These are phyloP conservation scores for Clitopilus hobsonii DNA, from an alignment of 768 basidiomycete species.

Conservation along the genomic window DNA sequence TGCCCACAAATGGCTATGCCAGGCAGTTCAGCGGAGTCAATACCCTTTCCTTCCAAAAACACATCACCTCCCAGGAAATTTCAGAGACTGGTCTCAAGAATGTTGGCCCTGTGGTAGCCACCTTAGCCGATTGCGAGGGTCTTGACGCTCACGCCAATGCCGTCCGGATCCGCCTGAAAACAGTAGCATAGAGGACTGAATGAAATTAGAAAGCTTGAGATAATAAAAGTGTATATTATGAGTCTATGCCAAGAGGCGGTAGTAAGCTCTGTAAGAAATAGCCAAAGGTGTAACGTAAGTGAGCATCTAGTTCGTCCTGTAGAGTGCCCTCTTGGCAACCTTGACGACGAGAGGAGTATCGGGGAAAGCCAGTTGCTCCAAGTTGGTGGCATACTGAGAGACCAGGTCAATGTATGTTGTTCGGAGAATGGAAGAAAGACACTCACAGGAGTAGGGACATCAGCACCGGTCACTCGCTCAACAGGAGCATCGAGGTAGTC, in stretches of 20 bases:
- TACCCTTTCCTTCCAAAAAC: constrained; percentile 95
- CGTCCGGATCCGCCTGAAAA: constrained; percentile 73
- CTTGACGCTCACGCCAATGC: constrained; percentile 95
- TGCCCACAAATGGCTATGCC: constrained; percentile 95
- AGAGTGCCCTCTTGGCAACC: constrained; percentile 91
- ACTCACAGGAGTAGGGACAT: constrained; percentile 93
- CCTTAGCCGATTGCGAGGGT: constrained; percentile 92
- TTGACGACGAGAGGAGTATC: constrained; percentile 87
- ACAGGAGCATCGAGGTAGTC: constrained; percentile 98
- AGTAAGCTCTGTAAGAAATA: not conserved
- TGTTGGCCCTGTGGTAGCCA: constrained; percentile 85
- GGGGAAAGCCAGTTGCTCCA: constrained; percentile 92
- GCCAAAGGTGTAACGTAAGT: constrained; percentile 1
- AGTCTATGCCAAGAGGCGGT: not conserved
- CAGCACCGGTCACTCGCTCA: constrained; percentile 95
- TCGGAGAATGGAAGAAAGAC: constrained; percentile 2
- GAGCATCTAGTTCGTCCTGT: constrained; percentile 69
- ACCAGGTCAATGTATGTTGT: not conserved
- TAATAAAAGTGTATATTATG: constrained; percentile 2
- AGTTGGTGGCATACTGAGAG: constrained; percentile 78
- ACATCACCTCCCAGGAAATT: constrained; percentile 96
- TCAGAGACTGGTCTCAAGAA: constrained; percentile 68
- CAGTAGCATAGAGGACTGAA: constrained; percentile 3
- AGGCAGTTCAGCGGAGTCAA: constrained; percentile 98
- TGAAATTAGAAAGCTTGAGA: not conserved